Percentiles rank a stretch among this genome's conserved stretches.
phyloP scores from a whole-genome alignment of 75 land plant genomes.

The Pinus tabuliformis region DNA sequence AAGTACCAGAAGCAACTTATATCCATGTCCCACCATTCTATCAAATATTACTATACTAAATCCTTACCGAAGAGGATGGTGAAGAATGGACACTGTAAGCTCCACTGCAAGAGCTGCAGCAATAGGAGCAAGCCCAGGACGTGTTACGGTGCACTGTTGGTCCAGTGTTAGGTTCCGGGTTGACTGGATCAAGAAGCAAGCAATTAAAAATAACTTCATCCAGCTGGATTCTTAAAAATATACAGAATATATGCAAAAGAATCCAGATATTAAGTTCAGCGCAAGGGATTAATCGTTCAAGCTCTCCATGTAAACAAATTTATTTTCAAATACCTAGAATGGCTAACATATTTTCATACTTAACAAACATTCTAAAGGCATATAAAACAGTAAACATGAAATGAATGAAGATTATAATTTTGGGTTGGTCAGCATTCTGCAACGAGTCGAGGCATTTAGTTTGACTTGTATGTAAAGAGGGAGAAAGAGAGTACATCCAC shows the following conservation, averaged over 20 bases:
- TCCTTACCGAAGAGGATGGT: conserved; percentile 87
- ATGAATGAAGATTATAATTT: background rate
- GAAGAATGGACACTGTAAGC: conserved; percentile 79
- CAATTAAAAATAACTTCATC: background rate
- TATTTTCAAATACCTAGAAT: background rate
- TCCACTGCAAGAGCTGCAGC: conserved; percentile 98
- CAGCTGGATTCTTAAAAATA: background rate
- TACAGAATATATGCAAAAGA: background rate
- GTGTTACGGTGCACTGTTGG: conserved; percentile 99
- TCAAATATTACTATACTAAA: background rate
- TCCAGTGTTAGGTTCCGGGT: conserved; percentile 93
- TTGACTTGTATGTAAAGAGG: too few species aligned
- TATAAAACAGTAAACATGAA: background rate
- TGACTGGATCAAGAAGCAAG: conserved; percentile 62
- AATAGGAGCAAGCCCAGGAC: conserved; percentile 96
- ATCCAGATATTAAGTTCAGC: background rate
- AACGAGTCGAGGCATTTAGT: too few species aligned
- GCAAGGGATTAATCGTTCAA: background rate
- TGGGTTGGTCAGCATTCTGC: background rate
- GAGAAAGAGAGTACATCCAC: conserved; percentile 61
- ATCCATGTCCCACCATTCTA: background rate
- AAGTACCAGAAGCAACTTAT: background rate
- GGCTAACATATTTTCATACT: background rate
- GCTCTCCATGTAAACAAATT: background rate
- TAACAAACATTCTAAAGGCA: background rate